Conservation (phyloP, 2,329 filamentous ascomycete species). For the Fusarium graminum region DNA sequence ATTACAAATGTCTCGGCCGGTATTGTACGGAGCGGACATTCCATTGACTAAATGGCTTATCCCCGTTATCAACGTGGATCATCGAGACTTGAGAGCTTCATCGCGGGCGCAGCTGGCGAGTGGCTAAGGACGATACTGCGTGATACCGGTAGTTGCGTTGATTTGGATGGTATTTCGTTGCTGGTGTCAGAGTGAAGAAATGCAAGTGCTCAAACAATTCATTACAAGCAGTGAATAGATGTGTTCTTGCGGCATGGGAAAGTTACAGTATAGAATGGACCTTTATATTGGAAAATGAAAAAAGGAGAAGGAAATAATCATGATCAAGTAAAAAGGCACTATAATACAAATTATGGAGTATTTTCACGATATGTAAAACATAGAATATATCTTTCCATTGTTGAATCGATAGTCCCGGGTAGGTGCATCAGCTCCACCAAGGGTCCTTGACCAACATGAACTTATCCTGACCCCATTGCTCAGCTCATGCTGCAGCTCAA, state of each 20-base stretch:
- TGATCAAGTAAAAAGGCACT: too few species aligned
- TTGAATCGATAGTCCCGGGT: conserved; percentile 1
- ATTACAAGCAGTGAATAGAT: too few species aligned
- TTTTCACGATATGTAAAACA: background rate
- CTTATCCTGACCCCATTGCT: conserved; percentile 19
- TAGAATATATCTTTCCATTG: background rate
- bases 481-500: conserved; percentile 8
- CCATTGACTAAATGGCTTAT: background rate
- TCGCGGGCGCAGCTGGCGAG: too few species aligned
- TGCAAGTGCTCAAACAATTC: too few species aligned
- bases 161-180: background rate
- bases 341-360: too few species aligned
- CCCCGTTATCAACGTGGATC: background rate
- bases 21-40: background rate
- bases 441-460: conserved; percentile 13
- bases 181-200: too few species aligned
- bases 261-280: too few species aligned
- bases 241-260: too few species aligned
- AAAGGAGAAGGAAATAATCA: too few species aligned
- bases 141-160: background rate
- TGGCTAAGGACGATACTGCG: background rate
- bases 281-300: too few species aligned
- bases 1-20: conserved; percentile 22
- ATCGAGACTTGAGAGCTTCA: background rate
- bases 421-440: background rate